Evolutionary conservation across 1,139 yeast genomes (phyloP).

Genomic region (Kluyveromyces sp.): DNA sequence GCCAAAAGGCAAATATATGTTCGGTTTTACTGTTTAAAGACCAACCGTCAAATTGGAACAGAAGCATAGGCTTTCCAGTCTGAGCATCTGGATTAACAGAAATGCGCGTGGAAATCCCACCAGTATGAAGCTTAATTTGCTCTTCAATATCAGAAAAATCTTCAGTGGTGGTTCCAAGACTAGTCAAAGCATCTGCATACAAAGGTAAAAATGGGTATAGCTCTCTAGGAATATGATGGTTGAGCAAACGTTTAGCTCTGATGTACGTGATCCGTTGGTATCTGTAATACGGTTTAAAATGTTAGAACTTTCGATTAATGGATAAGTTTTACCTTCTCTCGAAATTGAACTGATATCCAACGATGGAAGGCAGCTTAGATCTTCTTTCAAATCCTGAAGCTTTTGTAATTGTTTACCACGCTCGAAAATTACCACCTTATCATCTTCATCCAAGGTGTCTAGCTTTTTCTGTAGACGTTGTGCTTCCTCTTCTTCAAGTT

Average conservation of each 20-base stretch:
- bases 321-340: conserved; percentile 40
- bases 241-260: conserved; percentile 49
- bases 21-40: conserved; percentile 60
- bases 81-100: conserved; percentile 50
- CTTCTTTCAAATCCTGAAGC: conserved; percentile 62
- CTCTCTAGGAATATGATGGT: conserved; percentile 47
- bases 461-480: conserved; percentile 42
- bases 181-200: conserved; percentile 72
- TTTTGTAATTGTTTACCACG: conserved; percentile 54
- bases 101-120: conserved; percentile 64
- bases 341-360: conserved; percentile 67
- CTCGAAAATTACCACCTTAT: conserved; percentile 48
- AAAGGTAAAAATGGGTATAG: conserved; percentile 66
- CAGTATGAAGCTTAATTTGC: conserved; percentile 72
- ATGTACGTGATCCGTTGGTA: conserved; percentile 68
- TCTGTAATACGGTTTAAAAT: conserved; percentile 45
- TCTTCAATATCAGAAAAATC: conserved; percentile 80
- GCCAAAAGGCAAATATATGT: conserved; percentile 58
- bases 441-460: conserved; percentile 43
- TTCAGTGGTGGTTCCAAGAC: conserved; percentile 67
- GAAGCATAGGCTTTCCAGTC: conserved; percentile 34
- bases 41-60: conserved; percentile 57
- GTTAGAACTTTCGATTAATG: conserved; percentile 25
- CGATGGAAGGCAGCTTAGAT: conserved; percentile 73
- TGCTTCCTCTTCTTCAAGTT: conserved; percentile 47